Base-by-base conservation (phyloP, 208 protist species). In the Leishmania turanica region DNA sequence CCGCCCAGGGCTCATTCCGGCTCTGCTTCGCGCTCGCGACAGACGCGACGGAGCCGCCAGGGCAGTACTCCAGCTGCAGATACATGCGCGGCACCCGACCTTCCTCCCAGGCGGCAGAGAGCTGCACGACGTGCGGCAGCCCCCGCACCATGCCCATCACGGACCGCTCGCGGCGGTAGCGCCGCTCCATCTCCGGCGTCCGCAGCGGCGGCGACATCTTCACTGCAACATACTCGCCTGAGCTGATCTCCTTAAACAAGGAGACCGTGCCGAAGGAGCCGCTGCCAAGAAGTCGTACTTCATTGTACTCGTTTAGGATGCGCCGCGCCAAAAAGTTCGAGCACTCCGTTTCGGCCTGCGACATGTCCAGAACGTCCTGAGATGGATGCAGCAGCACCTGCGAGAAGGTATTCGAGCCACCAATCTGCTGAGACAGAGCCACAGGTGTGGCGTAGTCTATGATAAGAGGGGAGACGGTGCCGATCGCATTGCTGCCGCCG, bases 41-140 rank as follows among this genome's bases (percentile, higher is more conserved):
- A 17, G 84, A 86, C 0, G 95, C 91, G 7, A 97, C 87, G 49
- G 89, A 95, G 34, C 95, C 95, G 34, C 93, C 93, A 11, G 89
- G 89, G 75, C 95, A 97, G 85, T 96, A 97, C 85, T 96, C 91
- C 45, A 97, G 74, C 86, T 96, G 88, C 75, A 97, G 81, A 75
- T 93, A 96, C 88, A 95, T 88, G 77, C 90, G 92, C 68, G 92
- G 89, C 40, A 82, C 53, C 58, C 89, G 79, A 11, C 91, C 89
- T 74, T 97, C 95, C 78, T 95, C 92, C 93, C 95, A 97, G 34
- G 93, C 83, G 17, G 87, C 90, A 27, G 81, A 80, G 45, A 97
- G 88, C 85, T 94, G 92, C 56, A 96, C 91, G 45, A 96, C 73
- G 81, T 97, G 93, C n/a, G 93, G 92, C 75, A 92, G 83, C 17